Conservation (phyloP, 139 green algal species). For the Marvania coccoides region DNA sequence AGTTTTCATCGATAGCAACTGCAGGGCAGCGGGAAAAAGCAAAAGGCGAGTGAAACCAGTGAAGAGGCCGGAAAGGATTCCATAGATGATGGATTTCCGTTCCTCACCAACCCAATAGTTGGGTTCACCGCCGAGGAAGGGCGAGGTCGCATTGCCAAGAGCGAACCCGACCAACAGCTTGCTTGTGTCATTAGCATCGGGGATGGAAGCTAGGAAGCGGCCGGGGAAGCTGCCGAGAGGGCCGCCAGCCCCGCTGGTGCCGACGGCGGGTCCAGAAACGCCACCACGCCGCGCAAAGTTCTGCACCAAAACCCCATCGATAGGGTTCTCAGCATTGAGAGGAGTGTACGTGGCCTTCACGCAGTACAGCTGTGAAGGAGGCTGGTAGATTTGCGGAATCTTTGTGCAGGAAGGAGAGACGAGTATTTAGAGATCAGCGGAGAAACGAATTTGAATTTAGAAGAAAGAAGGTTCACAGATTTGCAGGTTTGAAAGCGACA, state of each 20-base stretch:
- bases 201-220: background rate
- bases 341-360: background rate
- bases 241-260: background rate
- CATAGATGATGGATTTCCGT: no score
- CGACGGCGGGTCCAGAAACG: background rate
- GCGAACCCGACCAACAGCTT: constrained; percentile 8
- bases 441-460: no score
- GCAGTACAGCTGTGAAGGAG: background rate
- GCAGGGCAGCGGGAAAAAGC: no score
- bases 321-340: background rate
- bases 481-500: no score
- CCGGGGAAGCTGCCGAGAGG: background rate
- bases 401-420: no score
- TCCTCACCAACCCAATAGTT: no score
- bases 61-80: no score
- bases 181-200: background rate
- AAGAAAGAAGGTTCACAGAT: no score
- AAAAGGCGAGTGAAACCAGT: no score
- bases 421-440: no score
- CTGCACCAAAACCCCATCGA: background rate
- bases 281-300: background rate
- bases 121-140: background rate
- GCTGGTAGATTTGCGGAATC: background rate
- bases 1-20: constrained; percentile 2
- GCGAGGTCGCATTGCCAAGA: background rate